Base-by-base conservation (phyloP, 2,329 filamentous ascomycete genomes). In the Colletotrichum sojae region DNA sequence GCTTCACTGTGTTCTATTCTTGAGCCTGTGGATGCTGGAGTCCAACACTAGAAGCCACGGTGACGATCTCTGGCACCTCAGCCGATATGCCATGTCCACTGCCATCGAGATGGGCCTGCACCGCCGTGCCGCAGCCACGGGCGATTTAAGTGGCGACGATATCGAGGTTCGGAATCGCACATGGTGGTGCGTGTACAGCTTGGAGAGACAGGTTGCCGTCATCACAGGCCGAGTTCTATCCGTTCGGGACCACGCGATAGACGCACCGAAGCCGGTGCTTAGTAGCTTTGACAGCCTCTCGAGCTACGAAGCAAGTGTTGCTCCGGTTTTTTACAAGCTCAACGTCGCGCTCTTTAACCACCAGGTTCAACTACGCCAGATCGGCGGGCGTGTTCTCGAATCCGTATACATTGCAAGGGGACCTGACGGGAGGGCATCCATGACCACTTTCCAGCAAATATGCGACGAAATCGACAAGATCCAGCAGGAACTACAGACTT, bases 11-110 rank as follows among this genome's bases (percentile, higher is more conserved):
- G 70, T 73, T 12, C 25, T 76, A n/a, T 51, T 76, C 0, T 13
- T 76, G 2, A 54, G 73, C 6, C 48, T 75, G 0, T 76, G 73
- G 74, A 76, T 76, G 73, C 40, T 76, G 3, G 70, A 72, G 22
- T 76, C 75, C 1, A 59, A 68, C 8, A 15, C 46, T 4, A 66
- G 62, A 12, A 57, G 36, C 3, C 67, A 69, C 12, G 73, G 72
- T 6, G 67, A 75, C 25, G 74, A 76, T 27, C 67, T 76, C n/a
- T 76, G 75, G 74, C 75, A 76, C 4, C 54, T 76, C 3, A 71
- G 67, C 9, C 70, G 74, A 5, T 76, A 76, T 10, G 60, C 71
- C 27, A 76, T 76, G 74, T 76, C 75, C 3, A 62, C 65, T n/a
- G 74, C 74, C 4, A 70, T 75, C 31, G 74, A 75, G 56, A 46